Evolutionary conservation across 2,329 filamentous ascomycete genomes (phyloP), one percentile per base, ranked within the genome.

Genomic region (Diplocarpon rosae): DNA sequence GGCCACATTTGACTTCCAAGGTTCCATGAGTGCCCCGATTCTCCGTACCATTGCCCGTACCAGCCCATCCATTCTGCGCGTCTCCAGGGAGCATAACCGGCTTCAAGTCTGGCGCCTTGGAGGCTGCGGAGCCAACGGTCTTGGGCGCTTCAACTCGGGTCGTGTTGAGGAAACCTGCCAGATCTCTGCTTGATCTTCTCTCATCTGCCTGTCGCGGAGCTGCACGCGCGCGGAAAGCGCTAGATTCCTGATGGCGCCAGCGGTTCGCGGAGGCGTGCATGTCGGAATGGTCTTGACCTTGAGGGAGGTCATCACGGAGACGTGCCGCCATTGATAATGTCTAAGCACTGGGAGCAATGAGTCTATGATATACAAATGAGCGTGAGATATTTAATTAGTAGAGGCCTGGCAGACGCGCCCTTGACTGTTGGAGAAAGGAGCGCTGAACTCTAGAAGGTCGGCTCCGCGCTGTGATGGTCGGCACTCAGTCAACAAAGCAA

Each of bases 1-100:
- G 85, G 0, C 85, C 85, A 54, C 76, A 81, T 12, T 83, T 69
- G 24, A 88, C 72, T 49, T 84, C 76, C 57, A 67, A 72, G 37
- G 71, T 49, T 10, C 49, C 47, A 24, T 40, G 48, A 4, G 30
- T 44, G 7, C 45, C 48, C 24, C 48, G 45, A 38, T 49, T 15
- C 37, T 51, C 36, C 17, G 45, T 40, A 20, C 32, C 37, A 15
- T 45, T 35, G 16, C 7, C 38, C 11, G 14, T 43, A 11, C 20
- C 39, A 35, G 30, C n/a, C 15, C 38, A 28, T 11, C 30, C 45
- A 43, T 47, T 41, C n/a, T 50, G 47, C 17, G 35, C 47, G 48
- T 56, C 55, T 1, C 53, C 52, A 15, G 52, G 37, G 32, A 56
- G 45, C 43, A 73, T 63, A 48, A 79, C 68, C 29, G 75, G 74